phyloP scores from a whole-genome alignment of 2,329 filamentous ascomycete genomes.

The Aspergillus japonicus region DNA sequence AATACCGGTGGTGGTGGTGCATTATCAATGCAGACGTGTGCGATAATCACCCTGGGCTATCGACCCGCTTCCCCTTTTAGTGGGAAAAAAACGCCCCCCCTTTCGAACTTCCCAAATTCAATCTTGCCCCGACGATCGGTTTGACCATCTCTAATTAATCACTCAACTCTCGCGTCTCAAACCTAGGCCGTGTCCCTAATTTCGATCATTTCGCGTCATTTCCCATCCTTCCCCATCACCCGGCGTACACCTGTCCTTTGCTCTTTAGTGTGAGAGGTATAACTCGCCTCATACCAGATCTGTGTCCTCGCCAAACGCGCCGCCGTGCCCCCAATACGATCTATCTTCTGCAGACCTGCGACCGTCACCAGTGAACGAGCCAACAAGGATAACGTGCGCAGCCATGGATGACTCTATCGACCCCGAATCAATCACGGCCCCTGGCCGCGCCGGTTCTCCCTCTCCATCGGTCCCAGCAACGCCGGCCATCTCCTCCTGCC shows the following conservation, averaged over 20 bases:
- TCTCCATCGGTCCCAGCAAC: constrained; percentile 44
- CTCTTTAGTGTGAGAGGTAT: constrained; percentile 9
- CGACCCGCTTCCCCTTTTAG: constrained; percentile 29
- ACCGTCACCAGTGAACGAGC: constrained; percentile 3
- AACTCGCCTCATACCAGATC: constrained; percentile 5
- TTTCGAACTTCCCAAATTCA: constrained; percentile 21
- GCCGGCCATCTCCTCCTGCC: constrained; percentile 45
- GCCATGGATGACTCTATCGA: constrained; percentile 31
- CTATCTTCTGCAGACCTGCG: constrained; percentile 9
- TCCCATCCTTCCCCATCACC: constrained; percentile 8
- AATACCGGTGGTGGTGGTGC: constrained; percentile 20
- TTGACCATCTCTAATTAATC: constrained; percentile 15
- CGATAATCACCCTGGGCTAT: constrained; percentile 13
- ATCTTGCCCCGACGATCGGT: constrained; percentile 22
- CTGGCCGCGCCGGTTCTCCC: constrained; percentile 37
- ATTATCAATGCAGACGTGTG: constrained; percentile 32
- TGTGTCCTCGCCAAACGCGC: constrained; percentile 4
- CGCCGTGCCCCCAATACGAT: constrained; percentile 4
- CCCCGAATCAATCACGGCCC: constrained; percentile 21
- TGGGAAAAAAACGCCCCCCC: constrained; percentile 23
- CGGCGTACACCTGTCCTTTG: constrained; percentile 22
- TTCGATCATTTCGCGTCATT: constrained; percentile 8
- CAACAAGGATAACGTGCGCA: constrained; percentile 11
- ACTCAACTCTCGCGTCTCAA: not conserved
- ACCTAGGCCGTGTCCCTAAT: constrained; percentile 17